Percentiles rank a stretch among this genome's conserved stretches.
Evolutionary conservation across 78 protist species (phyloP).

Genomic region (Blattamonas nauphoetae): DNA sequence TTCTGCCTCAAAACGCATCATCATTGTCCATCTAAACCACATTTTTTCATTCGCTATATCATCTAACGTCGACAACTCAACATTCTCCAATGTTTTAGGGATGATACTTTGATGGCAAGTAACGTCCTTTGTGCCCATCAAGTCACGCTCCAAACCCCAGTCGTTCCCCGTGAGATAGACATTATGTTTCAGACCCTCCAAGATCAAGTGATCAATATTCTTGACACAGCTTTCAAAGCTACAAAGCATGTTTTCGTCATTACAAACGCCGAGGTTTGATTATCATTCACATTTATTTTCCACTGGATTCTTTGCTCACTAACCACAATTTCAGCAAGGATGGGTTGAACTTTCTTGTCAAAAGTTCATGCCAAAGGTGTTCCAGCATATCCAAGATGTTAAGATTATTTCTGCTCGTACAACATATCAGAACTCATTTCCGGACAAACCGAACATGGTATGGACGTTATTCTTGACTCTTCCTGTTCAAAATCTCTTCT

Average conservation of each 20-base stretch:
- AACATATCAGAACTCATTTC: neutral
- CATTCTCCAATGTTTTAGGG: constrained; percentile 4
- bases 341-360: neutral
- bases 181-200: neutral
- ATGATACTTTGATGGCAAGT: neutral
- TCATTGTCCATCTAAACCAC: no score
- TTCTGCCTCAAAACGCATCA: no score
- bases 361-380: constrained; percentile 5
- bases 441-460: neutral
- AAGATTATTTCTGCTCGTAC: constrained; percentile 4
- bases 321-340: neutral
- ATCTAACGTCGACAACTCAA: neutral
- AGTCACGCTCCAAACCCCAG: neutral
- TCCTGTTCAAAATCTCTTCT: no score
- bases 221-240: neutral
- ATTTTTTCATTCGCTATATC: neutral
- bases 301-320: neutral
- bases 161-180: neutral
- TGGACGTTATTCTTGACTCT: no score
- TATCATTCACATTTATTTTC: no score
- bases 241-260: neutral
- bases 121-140: neutral
- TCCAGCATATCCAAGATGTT: neutral
- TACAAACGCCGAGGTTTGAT: constrained; percentile 3
- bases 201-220: neutral